Conservation (phyloP, 352 stramenopile species). For the Saprolegnia parasitica region DNA sequence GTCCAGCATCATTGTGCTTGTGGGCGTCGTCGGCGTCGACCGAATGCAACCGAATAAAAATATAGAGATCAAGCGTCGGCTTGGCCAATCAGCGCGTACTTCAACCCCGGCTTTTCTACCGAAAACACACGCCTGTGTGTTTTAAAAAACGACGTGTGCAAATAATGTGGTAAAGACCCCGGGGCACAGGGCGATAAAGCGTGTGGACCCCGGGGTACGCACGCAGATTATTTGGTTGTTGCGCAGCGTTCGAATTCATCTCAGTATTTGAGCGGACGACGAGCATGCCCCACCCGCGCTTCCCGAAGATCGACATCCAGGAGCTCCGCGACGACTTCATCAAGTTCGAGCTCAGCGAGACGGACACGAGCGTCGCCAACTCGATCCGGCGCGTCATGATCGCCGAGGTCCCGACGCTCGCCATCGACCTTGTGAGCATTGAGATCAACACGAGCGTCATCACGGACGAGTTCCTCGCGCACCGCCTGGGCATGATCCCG, state of each 20-base stretch:
- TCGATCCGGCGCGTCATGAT: constrained; percentile 97
- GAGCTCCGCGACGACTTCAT: constrained; percentile 94
- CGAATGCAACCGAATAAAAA: no score
- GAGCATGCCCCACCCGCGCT: constrained; percentile 80
- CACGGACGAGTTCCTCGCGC: constrained; percentile 98
- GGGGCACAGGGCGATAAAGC: background rate
- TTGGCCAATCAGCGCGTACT: background rate
- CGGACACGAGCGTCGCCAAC: constrained; percentile 96
- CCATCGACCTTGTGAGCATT: constrained; percentile 98
- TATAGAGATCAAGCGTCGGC: no score
- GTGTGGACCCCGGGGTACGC: constrained; percentile 1
- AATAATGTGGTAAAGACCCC: background rate
- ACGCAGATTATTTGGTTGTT: background rate
- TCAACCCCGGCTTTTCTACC: background rate
- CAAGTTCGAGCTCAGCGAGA: constrained; percentile 96
- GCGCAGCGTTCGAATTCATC: constrained; percentile 2
- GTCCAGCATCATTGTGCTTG: no score
- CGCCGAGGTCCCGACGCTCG: constrained; percentile 95
- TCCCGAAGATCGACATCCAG: constrained; percentile 92
- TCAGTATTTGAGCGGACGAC: constrained; percentile 11
- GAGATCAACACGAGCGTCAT: constrained; percentile 96
- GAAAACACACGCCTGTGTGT: background rate
- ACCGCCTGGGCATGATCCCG: constrained; percentile 97
- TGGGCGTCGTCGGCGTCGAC: background rate
- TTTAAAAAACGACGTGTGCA: no score